Evolutionary conservation across 371 early-diverging fungal genomes (phyloP), one percentile per base, ranked within the genome.

Genomic region (Mortierella sp.): DNA sequence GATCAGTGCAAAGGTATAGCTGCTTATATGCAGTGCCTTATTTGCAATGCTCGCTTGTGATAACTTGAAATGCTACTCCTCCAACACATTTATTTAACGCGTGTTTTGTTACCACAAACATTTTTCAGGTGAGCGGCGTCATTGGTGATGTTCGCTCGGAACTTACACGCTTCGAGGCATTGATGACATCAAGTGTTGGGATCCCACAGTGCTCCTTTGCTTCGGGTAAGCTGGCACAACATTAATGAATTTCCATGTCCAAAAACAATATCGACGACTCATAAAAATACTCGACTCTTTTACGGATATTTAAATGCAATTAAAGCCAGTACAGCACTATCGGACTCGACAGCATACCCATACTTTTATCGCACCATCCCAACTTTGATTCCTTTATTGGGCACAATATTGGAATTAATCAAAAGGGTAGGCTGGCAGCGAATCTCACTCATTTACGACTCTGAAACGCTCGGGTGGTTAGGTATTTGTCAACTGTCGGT

Each of bases 291-390:
- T 9, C 13, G 13, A 40, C 13, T 13, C 40, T 40, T 40, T n/a
- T n/a, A n/a, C n/a, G n/a, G n/a, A 13, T 40, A 40, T 6, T 40
- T 13, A 9, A 9, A 40, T 40, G 13, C 6, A 40, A 32, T 40
- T 40, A 17, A 53, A 71, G 72, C 40, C 53, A 60, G 54, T 42
- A 64, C 75, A 29, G 17, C 23, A 17, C 15, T 89, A 40, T 89
- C 89, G 17, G 87, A 89, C 61, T 79, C 83, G 19, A 7, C 72
- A 1, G 84, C 83, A 59, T 89, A 86, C 49, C 80, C 85, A 26
- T 86, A 85, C 69, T 89, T 89, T 66, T 89, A 86, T 65, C 83
- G 89, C 47, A 88, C 89, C 0, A 86, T 89, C 26, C 87, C 88
- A 8, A 87, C 89, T 0, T 82, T 83, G 43, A 75, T 87, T 10